Conservation (phyloP, 2,329 filamentous ascomycete species). For the Aspergillus sp. region DNA sequence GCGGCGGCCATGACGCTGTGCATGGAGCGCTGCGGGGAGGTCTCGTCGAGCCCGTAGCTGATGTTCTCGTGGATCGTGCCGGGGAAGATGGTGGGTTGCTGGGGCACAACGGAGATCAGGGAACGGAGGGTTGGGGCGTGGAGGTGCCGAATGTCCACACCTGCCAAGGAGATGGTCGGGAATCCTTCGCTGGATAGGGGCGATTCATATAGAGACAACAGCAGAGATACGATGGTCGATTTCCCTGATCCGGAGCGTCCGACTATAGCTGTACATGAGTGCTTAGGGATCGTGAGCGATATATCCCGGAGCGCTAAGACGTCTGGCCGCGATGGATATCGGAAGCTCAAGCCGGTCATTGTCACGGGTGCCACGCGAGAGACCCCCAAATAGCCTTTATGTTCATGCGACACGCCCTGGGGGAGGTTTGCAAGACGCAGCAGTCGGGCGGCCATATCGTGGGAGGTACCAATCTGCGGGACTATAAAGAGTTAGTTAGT, state of each 20-base stretch:
- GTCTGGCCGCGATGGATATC: constrained; percentile 55
- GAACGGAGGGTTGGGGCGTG: constrained; percentile 55
- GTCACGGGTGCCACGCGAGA: constrained; percentile 43
- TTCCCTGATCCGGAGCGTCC: constrained; percentile 86
- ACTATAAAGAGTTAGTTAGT: constrained; percentile 35
- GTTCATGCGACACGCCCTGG: constrained; percentile 48
- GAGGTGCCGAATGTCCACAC: constrained; percentile 49
- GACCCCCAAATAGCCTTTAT: constrained; percentile 40
- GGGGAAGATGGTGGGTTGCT: constrained; percentile 55
- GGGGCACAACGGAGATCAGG: constrained; percentile 52
- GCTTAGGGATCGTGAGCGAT: constrained; percentile 55
- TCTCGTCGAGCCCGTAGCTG: constrained; percentile 59
- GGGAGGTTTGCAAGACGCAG: constrained; percentile 61
- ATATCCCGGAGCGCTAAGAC: constrained; percentile 53
- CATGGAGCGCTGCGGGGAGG: constrained; percentile 43
- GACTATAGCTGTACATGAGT: constrained; percentile 67
- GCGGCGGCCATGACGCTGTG: constrained; percentile 48
- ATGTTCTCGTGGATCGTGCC: constrained; percentile 49
- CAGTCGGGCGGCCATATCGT: constrained; percentile 63
- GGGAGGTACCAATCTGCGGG: constrained; percentile 69
- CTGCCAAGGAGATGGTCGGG: constrained; percentile 45
- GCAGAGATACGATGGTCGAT: constrained; percentile 67
- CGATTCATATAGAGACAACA: constrained; percentile 61
- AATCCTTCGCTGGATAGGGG: constrained; percentile 12
- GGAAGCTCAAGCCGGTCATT: constrained; percentile 60